Conservation (phyloP, 164 flowering plant species). For the Umbilicus rupestris region DNA sequence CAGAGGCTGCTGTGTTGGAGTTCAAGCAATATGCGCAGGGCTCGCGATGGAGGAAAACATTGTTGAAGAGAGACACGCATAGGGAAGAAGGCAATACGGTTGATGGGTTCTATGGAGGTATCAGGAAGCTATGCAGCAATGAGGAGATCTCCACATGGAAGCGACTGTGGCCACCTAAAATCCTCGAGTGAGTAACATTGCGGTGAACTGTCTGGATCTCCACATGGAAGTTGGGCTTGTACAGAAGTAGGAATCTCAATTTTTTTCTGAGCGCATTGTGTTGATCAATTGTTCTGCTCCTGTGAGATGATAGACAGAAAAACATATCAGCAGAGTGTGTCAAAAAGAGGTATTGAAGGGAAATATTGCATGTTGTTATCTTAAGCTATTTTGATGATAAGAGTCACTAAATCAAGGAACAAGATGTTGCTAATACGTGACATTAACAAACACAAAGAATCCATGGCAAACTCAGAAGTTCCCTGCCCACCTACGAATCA, state of each 20-base stretch:
- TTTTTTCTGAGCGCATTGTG: no score
- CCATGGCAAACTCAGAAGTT: no score
- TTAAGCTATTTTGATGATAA: no score
- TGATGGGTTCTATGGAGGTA: conserved; percentile 49
- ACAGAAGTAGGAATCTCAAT: background rate
- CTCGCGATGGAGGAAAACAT: conserved; percentile 41
- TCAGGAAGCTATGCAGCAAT: conserved; percentile 7
- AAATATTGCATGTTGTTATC: no score
- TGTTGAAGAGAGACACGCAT: conserved; percentile 32
- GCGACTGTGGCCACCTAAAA: background rate
- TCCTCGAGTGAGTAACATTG: background rate
- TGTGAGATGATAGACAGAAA: no score
- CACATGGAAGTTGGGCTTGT: background rate
- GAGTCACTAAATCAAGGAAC: no score
- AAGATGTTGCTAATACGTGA: no score
- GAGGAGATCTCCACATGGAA: background rate
- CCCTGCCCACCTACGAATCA: no score
- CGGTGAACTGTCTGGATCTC: background rate
- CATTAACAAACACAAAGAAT: no score
- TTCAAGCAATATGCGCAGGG: conserved; percentile 46
- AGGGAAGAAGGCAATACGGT: conserved; percentile 40
- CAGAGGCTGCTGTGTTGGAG: conserved; percentile 43
- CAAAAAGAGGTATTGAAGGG: no score
- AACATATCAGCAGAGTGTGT: no score
- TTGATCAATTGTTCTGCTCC: no score